Evolutionary conservation across 345 rosid species (phyloP), one percentile per base, ranked within the genome.

Genomic region (Raphanus raphanistrum): DNA sequence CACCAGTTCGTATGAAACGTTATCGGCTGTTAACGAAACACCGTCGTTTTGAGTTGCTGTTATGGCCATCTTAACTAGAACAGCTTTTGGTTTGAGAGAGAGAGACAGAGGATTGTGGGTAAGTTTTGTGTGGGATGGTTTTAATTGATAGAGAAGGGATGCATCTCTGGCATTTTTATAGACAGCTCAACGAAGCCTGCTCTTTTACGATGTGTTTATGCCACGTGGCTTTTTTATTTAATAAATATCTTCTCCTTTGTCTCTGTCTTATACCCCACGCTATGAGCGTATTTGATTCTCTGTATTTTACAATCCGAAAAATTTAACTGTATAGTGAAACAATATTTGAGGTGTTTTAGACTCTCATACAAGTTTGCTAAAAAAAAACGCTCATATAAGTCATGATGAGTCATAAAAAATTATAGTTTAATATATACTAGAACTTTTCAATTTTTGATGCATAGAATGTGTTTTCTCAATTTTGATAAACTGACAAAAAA

Each of bases 1-100:
- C 4, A 86, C 86, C 10, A 82, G 64, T 17, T 78, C 82, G 16
- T 80, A 31, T 12, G 75, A 59, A 35, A 35, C 35, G 7, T 36
- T 61, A 60, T 70, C 76, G 69, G 83, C 26, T 52, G 26, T 6
- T 6, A 52, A 52, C 26, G 58, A 52, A 52, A 52, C 26, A 52
- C 26, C 26, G 58, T 52, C 58, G 58, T 52, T 52, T 52, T 52
- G 58, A 52, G 58, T 15, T 6, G 58, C 58, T 1, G 58, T 52
- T 52, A 52, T 52, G 26, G 58, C 58, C 58, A 52, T 52, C 1
- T 8, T 16, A 52, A 16, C 58, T 52, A 52, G 25, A 7, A 1
- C 54, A 45, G 16, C 54, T 45, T 13, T 13, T 50, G 55, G 55
- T 50, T 50, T 50, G 17, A 10, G 43, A 38, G 43, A 36, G 50